A percentile compares a stretch with the other conserved stretches of the same genome.
Evolutionary conservation across 805 yeast species (phyloP).

Genomic region (Starmera dryadoides): DNA sequence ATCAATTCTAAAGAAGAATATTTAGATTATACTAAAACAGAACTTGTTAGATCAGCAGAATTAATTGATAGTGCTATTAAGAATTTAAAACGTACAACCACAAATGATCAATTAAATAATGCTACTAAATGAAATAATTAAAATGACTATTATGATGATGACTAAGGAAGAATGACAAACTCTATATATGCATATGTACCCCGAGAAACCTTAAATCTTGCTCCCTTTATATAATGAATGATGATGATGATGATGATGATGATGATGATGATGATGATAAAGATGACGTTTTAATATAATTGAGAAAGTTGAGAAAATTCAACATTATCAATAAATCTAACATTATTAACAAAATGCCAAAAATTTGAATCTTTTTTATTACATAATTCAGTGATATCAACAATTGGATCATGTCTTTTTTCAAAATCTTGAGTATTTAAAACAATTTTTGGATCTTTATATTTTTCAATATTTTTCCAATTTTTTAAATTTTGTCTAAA

Average conservation of each 20-base stretch:
- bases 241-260: too few species aligned
- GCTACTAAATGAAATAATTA: background rate
- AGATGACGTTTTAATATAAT: too few species aligned
- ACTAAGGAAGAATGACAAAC: background rate
- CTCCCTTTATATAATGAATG: too few species aligned
- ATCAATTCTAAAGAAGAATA: constrained; percentile 13
- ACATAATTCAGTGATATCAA: constrained; percentile 15
- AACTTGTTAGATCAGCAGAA: constrained; percentile 16
- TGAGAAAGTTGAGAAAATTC: constrained; percentile 1
- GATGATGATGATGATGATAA: too few species aligned
- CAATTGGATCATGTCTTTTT: constrained; percentile 14
- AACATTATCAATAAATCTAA: constrained; percentile 5
- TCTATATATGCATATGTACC: background rate
- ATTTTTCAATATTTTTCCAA: background rate
- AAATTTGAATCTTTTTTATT: constrained; percentile 10
- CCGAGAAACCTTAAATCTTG: too few species aligned
- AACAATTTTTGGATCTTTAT: constrained; percentile 2
- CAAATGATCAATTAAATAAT: background rate
- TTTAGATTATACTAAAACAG: constrained; percentile 12
- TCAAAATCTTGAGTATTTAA: constrained; percentile 11
- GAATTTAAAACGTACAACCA: constrained; percentile 6
- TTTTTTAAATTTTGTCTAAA: constrained; percentile 3
- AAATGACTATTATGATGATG: background rate
- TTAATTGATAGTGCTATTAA: constrained; percentile 16
- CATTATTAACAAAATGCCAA: constrained; percentile 13